phyloP scores from a whole-genome alignment of 495 filamentous ascomycete species.

The Aspergillus diversus region DNA sequence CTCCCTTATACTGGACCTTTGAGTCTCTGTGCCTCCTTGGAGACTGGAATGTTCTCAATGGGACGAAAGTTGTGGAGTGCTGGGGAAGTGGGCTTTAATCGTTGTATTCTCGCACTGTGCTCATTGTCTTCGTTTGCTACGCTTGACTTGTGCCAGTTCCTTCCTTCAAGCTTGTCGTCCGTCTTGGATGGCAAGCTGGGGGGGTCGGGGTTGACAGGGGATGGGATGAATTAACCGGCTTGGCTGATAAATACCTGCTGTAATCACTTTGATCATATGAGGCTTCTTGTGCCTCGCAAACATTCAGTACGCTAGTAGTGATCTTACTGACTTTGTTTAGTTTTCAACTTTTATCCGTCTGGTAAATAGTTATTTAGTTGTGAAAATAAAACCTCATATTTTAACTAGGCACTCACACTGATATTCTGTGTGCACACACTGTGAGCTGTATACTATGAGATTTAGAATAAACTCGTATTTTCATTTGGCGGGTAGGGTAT shows the following conservation, averaged over 20 bases:
- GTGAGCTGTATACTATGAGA: neutral
- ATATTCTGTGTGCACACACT: neutral
- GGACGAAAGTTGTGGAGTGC: slow-evolving; percentile 93
- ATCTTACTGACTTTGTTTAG: slow-evolving; percentile 3
- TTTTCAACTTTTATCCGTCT: neutral
- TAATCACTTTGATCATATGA: slow-evolving; percentile 16
- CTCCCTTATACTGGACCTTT: slow-evolving; percentile 68
- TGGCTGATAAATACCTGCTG: slow-evolving; percentile 53
- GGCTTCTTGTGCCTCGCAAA: neutral
- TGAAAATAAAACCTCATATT: neutral
- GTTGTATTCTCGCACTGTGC: slow-evolving; percentile 29
- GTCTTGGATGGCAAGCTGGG: slow-evolving; percentile 57
- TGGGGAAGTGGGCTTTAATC: slow-evolving; percentile 35
- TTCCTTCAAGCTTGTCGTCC: slow-evolving; percentile 42
- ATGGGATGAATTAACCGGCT: slow-evolving; percentile 69
- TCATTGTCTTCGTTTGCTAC: slow-evolving; percentile 45
- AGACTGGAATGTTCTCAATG: slow-evolving; percentile 36
- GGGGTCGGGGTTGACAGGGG: slow-evolving; percentile 51
- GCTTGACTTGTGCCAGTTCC: slow-evolving; percentile 48
- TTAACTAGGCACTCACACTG: no score
- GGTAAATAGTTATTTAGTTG: neutral
- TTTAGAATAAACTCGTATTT: neutral
- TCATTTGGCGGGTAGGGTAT: neutral
- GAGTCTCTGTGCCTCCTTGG: slow-evolving; percentile 18
- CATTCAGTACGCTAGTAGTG: neutral